phyloP scores from a whole-genome alignment of 1,284 basidiomycete species.

The Calocybe gambosa region DNA sequence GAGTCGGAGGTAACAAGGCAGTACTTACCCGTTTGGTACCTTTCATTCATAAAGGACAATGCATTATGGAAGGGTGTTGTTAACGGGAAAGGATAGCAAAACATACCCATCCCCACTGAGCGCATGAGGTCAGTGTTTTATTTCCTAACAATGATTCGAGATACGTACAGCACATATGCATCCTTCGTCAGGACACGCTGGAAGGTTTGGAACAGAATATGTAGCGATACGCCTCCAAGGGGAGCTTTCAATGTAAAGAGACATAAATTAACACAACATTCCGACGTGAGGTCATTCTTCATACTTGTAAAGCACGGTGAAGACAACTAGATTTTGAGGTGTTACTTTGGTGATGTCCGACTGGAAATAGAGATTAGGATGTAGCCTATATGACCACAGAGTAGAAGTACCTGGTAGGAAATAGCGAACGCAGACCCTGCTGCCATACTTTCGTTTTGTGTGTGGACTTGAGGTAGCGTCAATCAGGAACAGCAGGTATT shows the following conservation, averaged over 20 bases:
- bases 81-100: neutral
- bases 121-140: constrained; percentile 6
- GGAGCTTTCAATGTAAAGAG: constrained; percentile 26
- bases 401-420: constrained; percentile 27
- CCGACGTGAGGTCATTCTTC: constrained; percentile 1
- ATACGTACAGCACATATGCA: constrained; percentile 43
- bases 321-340: constrained; percentile 33
- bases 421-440: constrained; percentile 40
- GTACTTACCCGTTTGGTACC: constrained; percentile 17
- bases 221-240: constrained; percentile 39
- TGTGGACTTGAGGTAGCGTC: constrained; percentile 25
- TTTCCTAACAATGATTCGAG: neutral
- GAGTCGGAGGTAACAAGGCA: neutral
- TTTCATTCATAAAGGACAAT: neutral
- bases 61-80: too few relatives aligned
- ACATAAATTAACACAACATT: neutral
- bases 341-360: constrained; percentile 30
- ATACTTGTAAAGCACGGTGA: constrained; percentile 32
- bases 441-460: constrained; percentile 38
- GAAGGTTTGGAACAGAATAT: constrained; percentile 42
- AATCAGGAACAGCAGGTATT: neutral
- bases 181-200: constrained; percentile 38
- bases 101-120: constrained; percentile 40
- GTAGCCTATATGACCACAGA: neutral
- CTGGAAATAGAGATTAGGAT: constrained; percentile 10